Evolutionary conservation across 2,329 filamentous ascomycete species (phyloP), one percentile per base, ranked within the genome.

Genomic region (Botrytis galanthina): DNA sequence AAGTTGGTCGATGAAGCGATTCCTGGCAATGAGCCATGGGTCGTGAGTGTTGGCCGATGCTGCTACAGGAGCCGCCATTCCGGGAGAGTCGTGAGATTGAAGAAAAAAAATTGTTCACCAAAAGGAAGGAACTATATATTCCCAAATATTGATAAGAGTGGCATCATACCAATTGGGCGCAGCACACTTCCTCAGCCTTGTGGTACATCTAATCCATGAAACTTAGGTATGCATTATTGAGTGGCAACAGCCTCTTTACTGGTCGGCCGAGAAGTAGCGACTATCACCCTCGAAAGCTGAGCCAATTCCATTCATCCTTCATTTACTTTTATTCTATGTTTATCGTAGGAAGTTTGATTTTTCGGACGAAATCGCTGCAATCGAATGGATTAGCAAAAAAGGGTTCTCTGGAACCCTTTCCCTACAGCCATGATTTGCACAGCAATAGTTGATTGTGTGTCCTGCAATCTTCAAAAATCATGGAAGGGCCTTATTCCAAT

Each of bases 21-120:
- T 22, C 46, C 8, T 67, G 4, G 70, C 61, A 16, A 60, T 59
- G 29, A 72, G 70, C 61, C 70, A 67, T 59, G 48, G 70, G 37
- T 59, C 37, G 12, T 48, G 26, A 22, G 60, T 0, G n/a, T 7
- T 18, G 9, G 6, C 37, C 4, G 44, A 54, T 10, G 6, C 4
- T 8, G 6, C 20, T 18, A 16, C 18, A 42, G 22, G 5, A n/a
- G 39, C 16, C 16, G 9, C 10, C 18, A 20, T 54, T n/a, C 4
- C 48, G 26, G 3, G 0, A 3, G 18, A 42, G 14, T 18, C 29
- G n/a, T 20, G 5, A 2, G 29, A 20, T 29, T 18, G n/a, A n/a
- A 4, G 16, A 42, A 4, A 7, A 20, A 42, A 12, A 18, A 0
- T 29, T 9, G 9, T 4, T 1, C 4, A 20, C 26, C n/a, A 39